Conservation (phyloP, 345 rosid species). For the Brassica rapa region DNA sequence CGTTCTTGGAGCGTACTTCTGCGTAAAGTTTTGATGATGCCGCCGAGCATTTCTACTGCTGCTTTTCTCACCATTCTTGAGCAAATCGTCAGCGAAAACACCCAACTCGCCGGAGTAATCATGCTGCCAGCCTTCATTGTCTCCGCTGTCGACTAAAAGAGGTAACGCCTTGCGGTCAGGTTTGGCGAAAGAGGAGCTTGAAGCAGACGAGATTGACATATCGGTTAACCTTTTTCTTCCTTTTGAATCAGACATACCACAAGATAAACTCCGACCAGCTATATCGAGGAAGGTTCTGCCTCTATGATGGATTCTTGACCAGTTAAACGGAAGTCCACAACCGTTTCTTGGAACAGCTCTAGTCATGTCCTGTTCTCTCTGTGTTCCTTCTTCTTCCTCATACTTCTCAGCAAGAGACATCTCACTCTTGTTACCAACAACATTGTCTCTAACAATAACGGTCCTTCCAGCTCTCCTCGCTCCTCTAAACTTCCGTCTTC, state of each 20-base stretch:
- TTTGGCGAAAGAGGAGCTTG: constrained; percentile 55
- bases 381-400: constrained; percentile 52
- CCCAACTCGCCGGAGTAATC: constrained; percentile 97
- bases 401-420: constrained; percentile 55
- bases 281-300: constrained; percentile 80
- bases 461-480: constrained; percentile 52
- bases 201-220: constrained; percentile 62
- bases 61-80: constrained; percentile 58
- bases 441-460: constrained; percentile 47
- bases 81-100: constrained; percentile 72
- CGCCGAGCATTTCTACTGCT: constrained; percentile 39
- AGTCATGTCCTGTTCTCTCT: constrained; percentile 50
- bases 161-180: constrained; percentile 68
- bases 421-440: constrained; percentile 64
- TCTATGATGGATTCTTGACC: constrained; percentile 93
- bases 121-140: constrained; percentile 76
- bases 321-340: constrained; percentile 95
- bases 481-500: constrained; percentile 68
- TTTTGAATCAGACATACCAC: constrained; percentile 80
- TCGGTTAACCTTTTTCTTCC: constrained; percentile 57
- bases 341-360: constrained; percentile 71
- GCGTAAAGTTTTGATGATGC: constrained; percentile 81
- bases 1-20: constrained; percentile 77
- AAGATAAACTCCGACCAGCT: constrained; percentile 95
- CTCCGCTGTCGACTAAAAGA: constrained; percentile 65